Conservation (phyloP, 371 early-diverging fungal genomes). For the Homolaphlyctis polyrhiza region DNA sequence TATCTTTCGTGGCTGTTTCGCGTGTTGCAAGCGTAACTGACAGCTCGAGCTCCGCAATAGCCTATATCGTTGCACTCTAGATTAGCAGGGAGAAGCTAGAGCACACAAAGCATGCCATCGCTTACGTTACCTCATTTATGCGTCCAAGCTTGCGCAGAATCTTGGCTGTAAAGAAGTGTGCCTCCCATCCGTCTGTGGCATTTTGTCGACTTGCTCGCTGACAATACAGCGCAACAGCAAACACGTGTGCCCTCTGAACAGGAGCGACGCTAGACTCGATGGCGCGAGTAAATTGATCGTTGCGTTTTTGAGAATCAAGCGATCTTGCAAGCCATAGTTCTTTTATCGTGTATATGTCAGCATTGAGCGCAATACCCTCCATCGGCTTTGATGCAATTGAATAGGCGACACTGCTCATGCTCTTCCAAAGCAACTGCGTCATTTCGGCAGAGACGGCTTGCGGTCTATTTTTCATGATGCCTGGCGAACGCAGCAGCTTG, state of each 20-base stretch:
- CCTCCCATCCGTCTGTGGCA: background rate
- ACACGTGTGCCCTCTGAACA: background rate
- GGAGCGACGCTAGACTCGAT: background rate
- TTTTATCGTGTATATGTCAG: background rate
- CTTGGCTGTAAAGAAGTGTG: background rate
- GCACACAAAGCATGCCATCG: background rate
- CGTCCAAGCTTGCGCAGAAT: background rate
- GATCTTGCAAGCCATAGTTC: background rate
- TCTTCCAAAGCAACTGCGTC: background rate
- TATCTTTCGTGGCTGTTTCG: slow-evolving; percentile 3
- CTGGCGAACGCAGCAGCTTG: background rate
- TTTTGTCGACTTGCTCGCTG: no score
- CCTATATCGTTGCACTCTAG: background rate
- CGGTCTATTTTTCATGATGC: background rate
- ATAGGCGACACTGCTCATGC: background rate
- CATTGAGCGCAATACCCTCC: background rate
- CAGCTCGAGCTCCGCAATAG: background rate
- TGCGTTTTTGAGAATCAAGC: background rate
- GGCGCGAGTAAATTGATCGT: background rate
- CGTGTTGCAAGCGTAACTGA: background rate
- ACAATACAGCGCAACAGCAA: background rate
- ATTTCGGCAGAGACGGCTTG: background rate
- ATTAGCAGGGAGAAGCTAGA: no score
- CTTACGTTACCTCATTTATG: background rate
- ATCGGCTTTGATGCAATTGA: background rate